These are phyloP conservation scores for Zea mays DNA, from an alignment of 176 grass and related monocot genomes.

Conservation along the genomic window DNA sequence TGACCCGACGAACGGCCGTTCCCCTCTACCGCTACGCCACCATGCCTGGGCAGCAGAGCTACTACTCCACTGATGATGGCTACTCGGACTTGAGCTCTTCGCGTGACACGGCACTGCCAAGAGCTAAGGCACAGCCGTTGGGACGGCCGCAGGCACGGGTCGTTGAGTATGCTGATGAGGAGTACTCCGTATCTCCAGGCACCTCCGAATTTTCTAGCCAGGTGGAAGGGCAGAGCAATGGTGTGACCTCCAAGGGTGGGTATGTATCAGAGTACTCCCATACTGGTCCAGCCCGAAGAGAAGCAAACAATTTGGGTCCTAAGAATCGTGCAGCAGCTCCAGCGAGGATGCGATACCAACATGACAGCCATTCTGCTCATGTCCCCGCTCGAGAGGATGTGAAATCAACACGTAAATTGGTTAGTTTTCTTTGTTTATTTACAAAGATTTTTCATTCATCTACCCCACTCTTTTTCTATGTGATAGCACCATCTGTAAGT, in stretches of 20 bases:
- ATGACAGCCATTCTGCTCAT: conserved; percentile 37
- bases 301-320: conserved; percentile 40
- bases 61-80: conserved; percentile 91
- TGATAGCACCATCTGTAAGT: neutral
- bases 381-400: conserved; percentile 35
- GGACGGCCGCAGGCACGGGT: conserved; percentile 41
- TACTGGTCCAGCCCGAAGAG: conserved; percentile 42
- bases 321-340: conserved; percentile 35
- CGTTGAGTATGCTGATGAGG: conserved; percentile 59
- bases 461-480: neutral
- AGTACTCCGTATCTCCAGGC: conserved; percentile 67
- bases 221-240: conserved; percentile 33
- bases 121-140: conserved; percentile 46
- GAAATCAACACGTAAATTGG: conserved; percentile 40
- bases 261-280: conserved; percentile 54
- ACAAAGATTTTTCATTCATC: conserved; percentile 15
- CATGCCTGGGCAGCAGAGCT: conserved; percentile 39
- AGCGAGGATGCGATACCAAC: neutral
- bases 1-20: conserved; percentile 24
- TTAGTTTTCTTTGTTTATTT: conserved; percentile 26
- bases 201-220: conserved; percentile 85
- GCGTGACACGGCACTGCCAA: conserved; percentile 61
- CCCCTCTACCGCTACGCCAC: conserved; percentile 49
- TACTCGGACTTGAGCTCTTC: conserved; percentile 93
- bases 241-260: conserved; percentile 50